A percentile compares a stretch with the other conserved stretches of the same genome.
Conservation (phyloP, 768 basidiomycete genomes). For the Boletales sp. region DNA sequence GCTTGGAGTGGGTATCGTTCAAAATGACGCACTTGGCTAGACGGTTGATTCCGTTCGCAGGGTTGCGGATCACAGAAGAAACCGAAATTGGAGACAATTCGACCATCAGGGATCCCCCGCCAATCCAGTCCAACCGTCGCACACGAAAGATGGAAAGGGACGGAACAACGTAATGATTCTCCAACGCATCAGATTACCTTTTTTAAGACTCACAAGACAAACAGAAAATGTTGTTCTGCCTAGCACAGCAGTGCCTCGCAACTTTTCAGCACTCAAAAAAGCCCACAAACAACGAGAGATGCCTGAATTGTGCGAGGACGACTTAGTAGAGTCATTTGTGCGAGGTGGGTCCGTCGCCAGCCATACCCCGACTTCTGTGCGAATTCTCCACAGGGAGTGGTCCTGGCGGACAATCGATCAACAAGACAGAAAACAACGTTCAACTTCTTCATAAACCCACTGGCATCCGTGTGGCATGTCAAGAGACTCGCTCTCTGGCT, state of each 20-base stretch:
- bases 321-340: constrained; percentile 86
- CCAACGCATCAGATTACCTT: constrained; percentile 27
- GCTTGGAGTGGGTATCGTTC: constrained; percentile 52
- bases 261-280: constrained; percentile 70
- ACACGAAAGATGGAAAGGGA: constrained; percentile 43
- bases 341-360: constrained; percentile 51
- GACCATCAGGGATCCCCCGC: constrained; percentile 59
- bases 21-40: neutral
- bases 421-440: constrained; percentile 91
- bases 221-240: constrained; percentile 32
- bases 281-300: constrained; percentile 60
- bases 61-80: constrained; percentile 67
- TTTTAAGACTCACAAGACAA: constrained; percentile 26
- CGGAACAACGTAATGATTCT: constrained; percentile 24
- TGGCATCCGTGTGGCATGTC: constrained; percentile 81
- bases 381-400: constrained; percentile 61
- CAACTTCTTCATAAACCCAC: constrained; percentile 88
- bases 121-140: constrained; percentile 45
- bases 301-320: constrained; percentile 71
- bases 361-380: neutral
- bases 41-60: constrained; percentile 35
- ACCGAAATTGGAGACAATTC: constrained; percentile 89
- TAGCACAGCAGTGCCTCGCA: constrained; percentile 29
- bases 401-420: constrained; percentile 95
- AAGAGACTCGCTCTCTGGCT: constrained; percentile 81